These are phyloP conservation scores for Entamoeba invadens DNA, from an alignment of 208 protist species.

Conservation along the genomic window DNA sequence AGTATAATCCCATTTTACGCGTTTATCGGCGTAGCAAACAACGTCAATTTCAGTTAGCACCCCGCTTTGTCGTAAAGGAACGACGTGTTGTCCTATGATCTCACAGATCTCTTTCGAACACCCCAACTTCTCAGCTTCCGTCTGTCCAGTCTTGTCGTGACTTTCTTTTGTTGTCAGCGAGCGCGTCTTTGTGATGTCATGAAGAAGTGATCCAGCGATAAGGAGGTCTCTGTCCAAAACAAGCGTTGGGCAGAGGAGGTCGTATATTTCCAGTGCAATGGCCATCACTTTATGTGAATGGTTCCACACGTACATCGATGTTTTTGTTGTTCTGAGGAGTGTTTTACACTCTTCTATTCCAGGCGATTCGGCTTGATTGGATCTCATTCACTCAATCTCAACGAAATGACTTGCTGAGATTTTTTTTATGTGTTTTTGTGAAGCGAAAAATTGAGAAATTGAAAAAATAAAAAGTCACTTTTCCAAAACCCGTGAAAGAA, in stretches of 20 bases:
- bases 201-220: neutral
- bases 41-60: neutral
- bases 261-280: neutral
- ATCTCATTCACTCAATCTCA: too few relatives aligned
- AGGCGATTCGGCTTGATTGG: too few relatives aligned
- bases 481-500: neutral
- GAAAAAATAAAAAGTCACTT: neutral
- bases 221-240: neutral
- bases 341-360: neutral
- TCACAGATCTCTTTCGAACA: neutral
- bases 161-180: neutral
- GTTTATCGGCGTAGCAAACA: neutral
- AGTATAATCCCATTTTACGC: neutral
- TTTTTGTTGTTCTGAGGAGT: neutral
- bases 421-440: too few relatives aligned
- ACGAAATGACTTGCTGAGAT: too few relatives aligned
- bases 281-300: neutral
- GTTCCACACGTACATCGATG: neutral
- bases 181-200: neutral
- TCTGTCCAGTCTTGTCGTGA: neutral
- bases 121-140: neutral
- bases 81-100: neutral
- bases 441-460: neutral
- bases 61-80: neutral
- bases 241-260: neutral